A percentile compares a stretch with the other conserved stretches of the same genome.
phyloP scores from a whole-genome alignment of 495 filamentous ascomycete species.

The Penicillium verhagenii region DNA sequence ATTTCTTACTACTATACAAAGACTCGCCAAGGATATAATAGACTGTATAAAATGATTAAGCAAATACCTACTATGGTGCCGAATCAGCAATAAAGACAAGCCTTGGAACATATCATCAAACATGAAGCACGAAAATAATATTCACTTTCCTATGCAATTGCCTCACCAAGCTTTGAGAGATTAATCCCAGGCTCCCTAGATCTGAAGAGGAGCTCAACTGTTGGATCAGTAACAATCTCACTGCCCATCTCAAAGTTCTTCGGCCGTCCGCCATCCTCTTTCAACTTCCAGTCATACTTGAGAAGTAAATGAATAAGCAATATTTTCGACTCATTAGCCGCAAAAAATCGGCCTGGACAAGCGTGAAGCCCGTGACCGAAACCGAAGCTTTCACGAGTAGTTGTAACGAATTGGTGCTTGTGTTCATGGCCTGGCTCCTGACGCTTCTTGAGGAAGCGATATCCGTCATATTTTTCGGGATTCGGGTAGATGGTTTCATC shows the following conservation, averaged over 20 bases:
- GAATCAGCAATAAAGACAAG: not conserved
- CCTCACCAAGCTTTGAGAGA: conserved; percentile 6
- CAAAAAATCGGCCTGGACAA: conserved; percentile 56
- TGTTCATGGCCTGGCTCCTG: conserved; percentile 44
- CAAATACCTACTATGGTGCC: too few relatives aligned
- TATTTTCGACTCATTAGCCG: conserved; percentile 49
- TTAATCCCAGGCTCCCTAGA: conserved; percentile 29
- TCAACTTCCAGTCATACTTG: conserved; percentile 55
- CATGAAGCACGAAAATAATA: not conserved
- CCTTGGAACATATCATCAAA: not conserved
- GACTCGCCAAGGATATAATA: too few relatives aligned
- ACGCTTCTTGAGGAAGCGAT: conserved; percentile 46
- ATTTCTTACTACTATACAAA: too few relatives aligned
- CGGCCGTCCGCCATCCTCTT: conserved; percentile 20
- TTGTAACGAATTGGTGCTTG: conserved; percentile 44
- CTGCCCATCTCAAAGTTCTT: conserved; percentile 25
- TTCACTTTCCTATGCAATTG: not conserved
- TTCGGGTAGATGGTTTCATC: conserved; percentile 45
- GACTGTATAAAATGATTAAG: too few relatives aligned
- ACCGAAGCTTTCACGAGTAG: conserved; percentile 39
- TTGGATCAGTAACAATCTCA: conserved; percentile 30
- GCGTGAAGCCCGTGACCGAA: conserved; percentile 55
- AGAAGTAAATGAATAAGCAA: conserved; percentile 44
- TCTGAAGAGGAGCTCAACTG: conserved; percentile 30
- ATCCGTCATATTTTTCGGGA: conserved; percentile 44